Evolutionary conservation across 257 asterid species (phyloP).

Genomic region (Catharanthus roseus): DNA sequence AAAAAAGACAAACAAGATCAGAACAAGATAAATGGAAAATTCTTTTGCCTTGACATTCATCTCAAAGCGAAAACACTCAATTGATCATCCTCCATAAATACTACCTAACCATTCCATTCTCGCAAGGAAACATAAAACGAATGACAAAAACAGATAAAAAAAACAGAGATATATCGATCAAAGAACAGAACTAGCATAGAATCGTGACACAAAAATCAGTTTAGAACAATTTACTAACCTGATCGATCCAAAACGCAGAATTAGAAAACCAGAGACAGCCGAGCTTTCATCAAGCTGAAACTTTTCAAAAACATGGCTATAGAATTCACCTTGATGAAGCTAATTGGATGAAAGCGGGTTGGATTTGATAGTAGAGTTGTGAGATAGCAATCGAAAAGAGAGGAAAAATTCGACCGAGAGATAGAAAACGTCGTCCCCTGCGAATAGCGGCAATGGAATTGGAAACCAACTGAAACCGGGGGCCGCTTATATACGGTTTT

Average conservation of each 20-base stretch:
- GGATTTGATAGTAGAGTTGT: background rate
- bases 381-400: background rate
- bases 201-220: background rate
- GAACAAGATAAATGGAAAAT: too few species aligned
- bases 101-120: background rate
- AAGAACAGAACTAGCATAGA: background rate
- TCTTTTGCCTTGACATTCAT: constrained; percentile 2
- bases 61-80: background rate
- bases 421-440: background rate
- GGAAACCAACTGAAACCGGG: background rate
- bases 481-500: background rate
- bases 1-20: background rate
- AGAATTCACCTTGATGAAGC: background rate
- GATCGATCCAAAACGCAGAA: background rate
- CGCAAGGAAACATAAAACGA: background rate
- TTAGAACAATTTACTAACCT: constrained; percentile 9
- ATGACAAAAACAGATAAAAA: background rate
- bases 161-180: background rate
- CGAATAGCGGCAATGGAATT: background rate
- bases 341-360: background rate
- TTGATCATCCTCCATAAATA: constrained; percentile 6
- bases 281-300: background rate
- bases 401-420: background rate
- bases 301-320: too few species aligned
- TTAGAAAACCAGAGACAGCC: background rate